A percentile compares a stretch with the other conserved stretches of the same genome.
Conservation (phyloP, 345 rosid species). For the Laguncularia racemosa region DNA sequence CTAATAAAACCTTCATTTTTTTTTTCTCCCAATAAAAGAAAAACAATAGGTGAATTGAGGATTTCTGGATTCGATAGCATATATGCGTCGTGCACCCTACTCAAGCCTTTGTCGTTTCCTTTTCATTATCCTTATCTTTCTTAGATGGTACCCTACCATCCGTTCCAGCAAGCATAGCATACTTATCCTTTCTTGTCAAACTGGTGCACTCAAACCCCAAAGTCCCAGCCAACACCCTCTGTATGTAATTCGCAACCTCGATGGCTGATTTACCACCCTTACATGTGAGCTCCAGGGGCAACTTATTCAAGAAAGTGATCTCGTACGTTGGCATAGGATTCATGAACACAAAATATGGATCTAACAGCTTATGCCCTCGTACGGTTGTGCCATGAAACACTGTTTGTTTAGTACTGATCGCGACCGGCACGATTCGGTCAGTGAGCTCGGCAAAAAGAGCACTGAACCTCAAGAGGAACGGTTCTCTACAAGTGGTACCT, state of each 20-base stretch:
- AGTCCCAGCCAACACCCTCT: constrained; percentile 76
- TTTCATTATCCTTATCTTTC: constrained; percentile 21
- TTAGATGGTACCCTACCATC: constrained; percentile 61
- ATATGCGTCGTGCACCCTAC: too few relatives aligned
- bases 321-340: constrained; percentile 83
- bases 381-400: constrained; percentile 81
- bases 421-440: constrained; percentile 81
- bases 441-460: constrained; percentile 90
- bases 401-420: constrained; percentile 68
- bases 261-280: constrained; percentile 78
- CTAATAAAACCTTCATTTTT: too few relatives aligned
- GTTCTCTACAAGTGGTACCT: constrained; percentile 93
- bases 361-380: constrained; percentile 72
- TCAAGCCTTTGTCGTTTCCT: neutral
- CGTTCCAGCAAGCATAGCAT: constrained; percentile 79
- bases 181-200: constrained; percentile 90
- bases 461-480: constrained; percentile 80
- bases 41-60: too few relatives aligned
- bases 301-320: constrained; percentile 82
- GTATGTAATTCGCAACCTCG: constrained; percentile 87
- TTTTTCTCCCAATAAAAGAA: too few relatives aligned
- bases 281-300: constrained; percentile 73
- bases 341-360: constrained; percentile 92
- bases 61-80: too few relatives aligned
- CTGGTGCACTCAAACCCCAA: constrained; percentile 88